Conservation (phyloP, 2,329 filamentous ascomycete genomes). For the Microdochium trichocladiopsis region DNA sequence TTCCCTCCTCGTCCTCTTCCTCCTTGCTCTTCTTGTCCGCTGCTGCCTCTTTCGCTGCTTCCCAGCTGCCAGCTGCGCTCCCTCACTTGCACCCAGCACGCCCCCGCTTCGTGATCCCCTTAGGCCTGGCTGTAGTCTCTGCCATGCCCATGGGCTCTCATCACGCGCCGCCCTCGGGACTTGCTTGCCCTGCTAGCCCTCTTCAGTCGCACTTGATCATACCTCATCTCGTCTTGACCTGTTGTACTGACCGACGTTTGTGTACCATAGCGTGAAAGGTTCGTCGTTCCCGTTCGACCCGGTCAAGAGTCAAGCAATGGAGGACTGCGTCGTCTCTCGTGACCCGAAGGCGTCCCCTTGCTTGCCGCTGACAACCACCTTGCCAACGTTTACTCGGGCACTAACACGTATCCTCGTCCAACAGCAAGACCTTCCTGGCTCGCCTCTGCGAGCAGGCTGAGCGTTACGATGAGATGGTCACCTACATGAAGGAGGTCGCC, state of each 20-base stretch:
- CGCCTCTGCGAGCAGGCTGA: constrained; percentile 99
- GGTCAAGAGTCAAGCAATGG: constrained; percentile 7
- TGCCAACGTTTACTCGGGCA: constrained; percentile 9
- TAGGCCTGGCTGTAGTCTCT: neutral
- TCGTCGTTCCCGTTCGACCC: constrained; percentile 25
- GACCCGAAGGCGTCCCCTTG: constrained; percentile 3
- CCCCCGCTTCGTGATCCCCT: constrained; percentile 1
- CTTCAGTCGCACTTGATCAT: constrained; percentile 4
- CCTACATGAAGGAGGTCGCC: constrained; percentile 99
- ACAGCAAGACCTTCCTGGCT: constrained; percentile 98
- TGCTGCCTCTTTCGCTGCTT: neutral
- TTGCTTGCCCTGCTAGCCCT: constrained; percentile 13
- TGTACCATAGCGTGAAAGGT: constrained; percentile 60
- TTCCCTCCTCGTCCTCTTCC: constrained; percentile 1
- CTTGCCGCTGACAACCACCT: constrained; percentile 5
- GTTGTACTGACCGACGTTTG: constrained; percentile 16
- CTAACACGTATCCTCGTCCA: constrained; percentile 24
- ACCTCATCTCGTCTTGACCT: constrained; percentile 1
- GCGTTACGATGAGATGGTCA: constrained; percentile 99
- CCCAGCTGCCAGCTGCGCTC: constrained; percentile 4
- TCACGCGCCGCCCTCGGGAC: constrained; percentile 14
- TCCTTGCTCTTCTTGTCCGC: neutral
- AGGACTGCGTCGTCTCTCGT: neutral
- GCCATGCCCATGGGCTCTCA: constrained; percentile 6
- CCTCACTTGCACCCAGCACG: constrained; percentile 11